A percentile compares a stretch with the other conserved stretches of the same genome.
Evolutionary conservation across 192 early-diverging fungal species (phyloP).

Genomic region (Irineochytrium annulatum): DNA sequence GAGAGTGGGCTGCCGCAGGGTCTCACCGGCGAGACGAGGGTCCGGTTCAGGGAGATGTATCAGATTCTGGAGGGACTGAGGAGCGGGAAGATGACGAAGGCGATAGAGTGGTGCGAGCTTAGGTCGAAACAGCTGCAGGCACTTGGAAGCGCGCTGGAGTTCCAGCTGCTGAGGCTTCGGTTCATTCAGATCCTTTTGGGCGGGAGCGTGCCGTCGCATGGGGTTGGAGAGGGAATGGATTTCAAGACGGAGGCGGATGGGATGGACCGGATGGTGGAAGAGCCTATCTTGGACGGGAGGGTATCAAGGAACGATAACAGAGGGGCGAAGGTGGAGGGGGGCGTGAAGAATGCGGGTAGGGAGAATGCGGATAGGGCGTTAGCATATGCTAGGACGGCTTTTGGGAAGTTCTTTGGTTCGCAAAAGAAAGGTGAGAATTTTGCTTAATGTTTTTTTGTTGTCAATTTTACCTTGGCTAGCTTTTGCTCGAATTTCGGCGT

Average conservation of each 20-base stretch:
- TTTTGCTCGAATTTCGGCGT: background rate
- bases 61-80: constrained; percentile 62
- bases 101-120: constrained; percentile 70
- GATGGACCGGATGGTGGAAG: too few relatives aligned
- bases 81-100: constrained; percentile 53
- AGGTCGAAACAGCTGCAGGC: constrained; percentile 54
- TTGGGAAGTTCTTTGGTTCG: constrained; percentile 57
- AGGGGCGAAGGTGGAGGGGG: too few relatives aligned
- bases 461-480: background rate
- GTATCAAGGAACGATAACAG: too few relatives aligned
- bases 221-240: too few relatives aligned
- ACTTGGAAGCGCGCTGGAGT: constrained; percentile 71
- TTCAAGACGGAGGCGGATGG: too few relatives aligned
- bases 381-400: constrained; percentile 66
- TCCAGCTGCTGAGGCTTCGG: constrained; percentile 73
- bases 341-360: too few relatives aligned
- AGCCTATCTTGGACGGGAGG: too few relatives aligned
- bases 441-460: background rate
- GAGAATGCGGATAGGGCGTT: constrained; percentile 75
- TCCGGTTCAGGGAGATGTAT: constrained; percentile 82
- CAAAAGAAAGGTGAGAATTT: constrained; percentile 60
- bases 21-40: constrained; percentile 36
- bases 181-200: constrained; percentile 71
- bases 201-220: background rate
- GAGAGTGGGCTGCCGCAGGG: constrained; percentile 26